phyloP scores from a whole-genome alignment of 805 yeast genomes.

The Metschnikowia anglica region DNA sequence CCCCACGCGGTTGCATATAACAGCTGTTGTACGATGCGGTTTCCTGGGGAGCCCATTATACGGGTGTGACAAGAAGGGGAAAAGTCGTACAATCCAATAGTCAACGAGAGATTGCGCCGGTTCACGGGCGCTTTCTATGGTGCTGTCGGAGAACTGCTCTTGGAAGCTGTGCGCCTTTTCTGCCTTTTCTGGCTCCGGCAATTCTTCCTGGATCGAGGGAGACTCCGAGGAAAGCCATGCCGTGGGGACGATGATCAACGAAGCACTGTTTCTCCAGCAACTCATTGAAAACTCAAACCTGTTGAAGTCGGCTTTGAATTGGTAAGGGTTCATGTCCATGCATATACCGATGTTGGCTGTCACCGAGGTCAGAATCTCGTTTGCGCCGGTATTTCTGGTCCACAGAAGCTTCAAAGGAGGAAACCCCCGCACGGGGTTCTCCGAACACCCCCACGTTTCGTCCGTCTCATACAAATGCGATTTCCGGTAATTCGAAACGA shows the following conservation, averaged over 20 bases:
- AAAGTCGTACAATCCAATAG: slow-evolving; percentile 74
- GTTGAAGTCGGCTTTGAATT: slow-evolving; percentile 76
- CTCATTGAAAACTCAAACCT: slow-evolving; percentile 66
- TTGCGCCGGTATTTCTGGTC: slow-evolving; percentile 14
- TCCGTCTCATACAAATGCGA: slow-evolving; percentile 77
- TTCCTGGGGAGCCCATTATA: slow-evolving; percentile 25
- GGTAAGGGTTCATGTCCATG: slow-evolving; percentile 89
- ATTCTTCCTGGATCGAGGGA: slow-evolving; percentile 31
- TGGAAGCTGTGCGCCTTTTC: slow-evolving; percentile 11
- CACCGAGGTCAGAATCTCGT: slow-evolving; percentile 7
- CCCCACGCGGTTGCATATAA: slow-evolving; percentile 73
- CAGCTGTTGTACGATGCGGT: slow-evolving; percentile 34
- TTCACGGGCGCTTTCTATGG: slow-evolving; percentile 5
- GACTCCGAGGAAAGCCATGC: slow-evolving; percentile 75
- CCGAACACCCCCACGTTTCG: slow-evolving; percentile 74
- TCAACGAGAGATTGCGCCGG: slow-evolving; percentile 36
- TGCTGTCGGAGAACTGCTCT: slow-evolving; percentile 6
- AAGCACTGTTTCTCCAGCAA: slow-evolving; percentile 47
- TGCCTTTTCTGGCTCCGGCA: slow-evolving; percentile 17
- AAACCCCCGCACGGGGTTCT: slow-evolving; percentile 60
- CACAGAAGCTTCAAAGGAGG: slow-evolving; percentile 46
- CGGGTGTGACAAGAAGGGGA: slow-evolving; percentile 54
- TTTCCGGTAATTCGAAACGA: slow-evolving; percentile 70
- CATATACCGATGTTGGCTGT: slow-evolving; percentile 75
- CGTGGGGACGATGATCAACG: slow-evolving; percentile 73